Percentiles rank a stretch among this genome's conserved stretches.
phyloP scores from a whole-genome alignment of 495 filamentous ascomycete genomes.

The Aspergillus egyptiacus region DNA sequence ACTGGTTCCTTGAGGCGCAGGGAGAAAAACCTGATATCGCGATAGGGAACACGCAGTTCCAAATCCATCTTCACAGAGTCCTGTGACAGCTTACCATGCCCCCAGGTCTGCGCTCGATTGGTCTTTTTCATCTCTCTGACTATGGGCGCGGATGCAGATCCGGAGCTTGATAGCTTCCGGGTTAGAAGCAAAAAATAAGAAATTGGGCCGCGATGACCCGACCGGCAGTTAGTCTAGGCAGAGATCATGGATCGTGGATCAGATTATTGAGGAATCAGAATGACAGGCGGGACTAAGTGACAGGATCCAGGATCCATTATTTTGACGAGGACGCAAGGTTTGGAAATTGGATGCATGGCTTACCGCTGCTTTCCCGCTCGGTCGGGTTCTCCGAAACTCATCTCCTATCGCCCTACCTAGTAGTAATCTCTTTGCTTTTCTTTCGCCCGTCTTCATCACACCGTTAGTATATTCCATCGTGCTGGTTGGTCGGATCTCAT shows the following conservation, averaged over 20 bases:
- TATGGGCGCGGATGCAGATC: slow-evolving; percentile 7
- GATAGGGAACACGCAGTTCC: slow-evolving; percentile 12
- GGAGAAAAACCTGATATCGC: slow-evolving; percentile 6
- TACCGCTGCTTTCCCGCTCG: slow-evolving; percentile 5
- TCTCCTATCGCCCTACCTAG: not conserved
- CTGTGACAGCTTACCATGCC: slow-evolving; percentile 14
- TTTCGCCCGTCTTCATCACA: not conserved
- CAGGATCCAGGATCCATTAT: too few relatives aligned
- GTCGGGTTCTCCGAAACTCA: not conserved
- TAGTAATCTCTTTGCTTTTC: not conserved
- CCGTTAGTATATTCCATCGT: too few relatives aligned
- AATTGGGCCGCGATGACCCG: slow-evolving; percentile 11
- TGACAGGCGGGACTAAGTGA: too few relatives aligned
- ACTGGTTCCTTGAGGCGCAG: not conserved
- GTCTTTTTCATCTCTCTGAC: slow-evolving; percentile 7
- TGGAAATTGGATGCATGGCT: not conserved
- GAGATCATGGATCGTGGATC: not conserved
- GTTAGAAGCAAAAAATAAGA: not conserved
- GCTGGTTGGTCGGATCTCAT: not conserved
- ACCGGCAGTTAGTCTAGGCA: not conserved
- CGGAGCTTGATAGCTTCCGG: not conserved
- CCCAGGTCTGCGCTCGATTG: slow-evolving; percentile 5
- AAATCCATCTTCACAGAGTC: not conserved
- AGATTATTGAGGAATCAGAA: not conserved
- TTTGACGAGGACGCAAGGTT: too few relatives aligned